phyloP scores from a whole-genome alignment of 2,329 filamentous ascomycete genomes.

The Penicillium freii region DNA sequence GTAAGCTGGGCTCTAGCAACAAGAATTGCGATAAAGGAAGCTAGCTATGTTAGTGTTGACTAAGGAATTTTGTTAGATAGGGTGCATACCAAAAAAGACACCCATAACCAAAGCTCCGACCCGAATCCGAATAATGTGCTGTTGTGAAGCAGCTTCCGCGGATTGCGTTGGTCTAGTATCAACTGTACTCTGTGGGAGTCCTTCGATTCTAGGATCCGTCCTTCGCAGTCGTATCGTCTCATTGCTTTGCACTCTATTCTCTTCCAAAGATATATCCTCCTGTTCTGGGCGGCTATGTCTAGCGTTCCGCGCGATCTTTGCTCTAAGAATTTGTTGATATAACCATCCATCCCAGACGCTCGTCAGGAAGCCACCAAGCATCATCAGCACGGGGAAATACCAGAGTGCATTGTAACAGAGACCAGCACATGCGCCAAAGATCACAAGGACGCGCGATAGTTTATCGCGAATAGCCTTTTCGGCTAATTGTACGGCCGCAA shows the following conservation, averaged over 20 bases:
- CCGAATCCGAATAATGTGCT: constrained; percentile 23
- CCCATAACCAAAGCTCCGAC: constrained; percentile 39
- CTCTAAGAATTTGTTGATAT: constrained; percentile 45
- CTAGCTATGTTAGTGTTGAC: not conserved
- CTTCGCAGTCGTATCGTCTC: constrained; percentile 15
- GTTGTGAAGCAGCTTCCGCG: not conserved
- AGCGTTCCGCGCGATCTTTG: constrained; percentile 21
- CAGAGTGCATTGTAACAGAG: constrained; percentile 70
- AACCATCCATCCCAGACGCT: constrained; percentile 58
- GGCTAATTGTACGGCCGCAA: constrained; percentile 67
- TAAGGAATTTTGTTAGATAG: not conserved
- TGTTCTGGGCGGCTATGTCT: constrained; percentile 14
- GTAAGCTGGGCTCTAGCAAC: constrained; percentile 45
- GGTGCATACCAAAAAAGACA: constrained; percentile 49
- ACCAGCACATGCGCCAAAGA: constrained; percentile 62
- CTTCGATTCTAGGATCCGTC: not conserved
- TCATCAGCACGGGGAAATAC: constrained; percentile 69
- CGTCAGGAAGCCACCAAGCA: constrained; percentile 53
- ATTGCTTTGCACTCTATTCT: constrained; percentile 7
- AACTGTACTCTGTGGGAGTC: not conserved
- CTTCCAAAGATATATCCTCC: constrained; percentile 9
- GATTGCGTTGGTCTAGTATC: not conserved
- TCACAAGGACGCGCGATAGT: constrained; percentile 62
- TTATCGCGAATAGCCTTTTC: constrained; percentile 66
- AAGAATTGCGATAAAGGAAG: constrained; percentile 58